A percentile compares a stretch with the other conserved stretches of the same genome.
Conservation (phyloP, 2,329 filamentous ascomycete species). For the Exophiala phaeomuriformis region DNA sequence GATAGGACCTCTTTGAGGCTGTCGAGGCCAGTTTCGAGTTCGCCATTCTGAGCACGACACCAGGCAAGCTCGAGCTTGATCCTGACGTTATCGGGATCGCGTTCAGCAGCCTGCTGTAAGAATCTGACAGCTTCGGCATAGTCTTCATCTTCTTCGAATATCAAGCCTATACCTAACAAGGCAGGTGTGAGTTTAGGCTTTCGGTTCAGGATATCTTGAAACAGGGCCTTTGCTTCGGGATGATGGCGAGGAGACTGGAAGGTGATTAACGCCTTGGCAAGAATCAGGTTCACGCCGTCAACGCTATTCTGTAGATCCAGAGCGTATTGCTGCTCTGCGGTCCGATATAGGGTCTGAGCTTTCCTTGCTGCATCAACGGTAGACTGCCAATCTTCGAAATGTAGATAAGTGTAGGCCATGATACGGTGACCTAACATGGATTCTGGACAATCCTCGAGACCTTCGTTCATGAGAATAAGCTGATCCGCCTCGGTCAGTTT, state of each 20-base stretch:
- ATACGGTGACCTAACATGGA: slow-evolving; percentile 79
- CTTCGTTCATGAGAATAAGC: slow-evolving; percentile 71
- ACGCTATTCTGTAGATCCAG: slow-evolving; percentile 60
- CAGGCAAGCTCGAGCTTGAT: slow-evolving; percentile 84
- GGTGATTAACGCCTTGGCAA: slow-evolving; percentile 83
- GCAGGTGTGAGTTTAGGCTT: slow-evolving; percentile 71
- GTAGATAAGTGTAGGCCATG: slow-evolving; percentile 73
- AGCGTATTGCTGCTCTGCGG: slow-evolving; percentile 51
- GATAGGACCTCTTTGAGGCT: slow-evolving; percentile 65
- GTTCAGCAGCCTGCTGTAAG: slow-evolving; percentile 64
- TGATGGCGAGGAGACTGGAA: slow-evolving; percentile 88
- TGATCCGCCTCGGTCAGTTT: slow-evolving; percentile 69
- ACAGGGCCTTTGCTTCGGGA: slow-evolving; percentile 75
- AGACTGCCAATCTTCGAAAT: slow-evolving; percentile 76
- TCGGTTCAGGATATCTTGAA: slow-evolving; percentile 69
- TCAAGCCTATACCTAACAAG: slow-evolving; percentile 80
- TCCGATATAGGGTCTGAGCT: slow-evolving; percentile 17
- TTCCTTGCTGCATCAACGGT: slow-evolving; percentile 62
- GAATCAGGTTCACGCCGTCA: slow-evolving; percentile 66
- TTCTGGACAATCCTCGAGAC: slow-evolving; percentile 53
- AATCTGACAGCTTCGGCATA: slow-evolving; percentile 76
- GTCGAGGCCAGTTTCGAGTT: slow-evolving; percentile 59
- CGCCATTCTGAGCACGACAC: slow-evolving; percentile 77
- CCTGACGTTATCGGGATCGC: slow-evolving; percentile 66
- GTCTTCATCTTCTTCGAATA: slow-evolving; percentile 88